Conservation (phyloP, 2,329 filamentous ascomycete species). For the Mollisia scopiformis region DNA sequence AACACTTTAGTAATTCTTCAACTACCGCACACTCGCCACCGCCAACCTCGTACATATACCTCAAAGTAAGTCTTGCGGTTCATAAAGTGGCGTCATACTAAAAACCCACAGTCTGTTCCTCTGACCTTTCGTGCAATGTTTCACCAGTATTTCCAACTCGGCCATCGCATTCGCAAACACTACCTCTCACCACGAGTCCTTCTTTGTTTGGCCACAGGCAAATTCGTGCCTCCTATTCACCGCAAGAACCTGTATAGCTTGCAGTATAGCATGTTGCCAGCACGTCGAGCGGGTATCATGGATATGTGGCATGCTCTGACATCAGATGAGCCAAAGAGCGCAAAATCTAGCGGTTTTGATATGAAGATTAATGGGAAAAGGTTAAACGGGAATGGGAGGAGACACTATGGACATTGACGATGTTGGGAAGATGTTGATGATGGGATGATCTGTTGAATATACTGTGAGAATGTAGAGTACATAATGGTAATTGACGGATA, state of each 20-base stretch:
- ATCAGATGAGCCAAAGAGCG: conserved; percentile 19
- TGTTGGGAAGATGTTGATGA: conserved; percentile 2
- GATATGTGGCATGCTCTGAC: conserved; percentile 73
- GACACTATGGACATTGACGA: conserved; percentile 20
- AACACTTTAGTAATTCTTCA: conserved; percentile 48
- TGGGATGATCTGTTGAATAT: conserved; percentile 24
- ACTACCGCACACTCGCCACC: conserved; percentile 26
- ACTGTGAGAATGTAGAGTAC: conserved; percentile 5
- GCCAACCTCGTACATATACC: conserved; percentile 79
- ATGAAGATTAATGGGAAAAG: conserved; percentile 25
- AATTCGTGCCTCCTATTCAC: conserved; percentile 93
- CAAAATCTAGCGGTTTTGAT: conserved; percentile 13
- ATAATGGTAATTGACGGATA: conserved; percentile 14
- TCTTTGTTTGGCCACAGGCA: conserved; percentile 83
- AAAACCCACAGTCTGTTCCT: conserved; percentile 71
- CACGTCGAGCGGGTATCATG: conserved; percentile 74
- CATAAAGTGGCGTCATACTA: conserved; percentile 12
- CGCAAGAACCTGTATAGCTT: conserved; percentile 92
- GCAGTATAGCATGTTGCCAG: conserved; percentile 97
- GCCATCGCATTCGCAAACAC: conserved; percentile 88
- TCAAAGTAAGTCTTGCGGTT: conserved; percentile 63
- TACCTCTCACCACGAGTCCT: conserved; percentile 90
- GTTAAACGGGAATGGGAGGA: conserved; percentile 24
- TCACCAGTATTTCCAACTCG: conserved; percentile 95
- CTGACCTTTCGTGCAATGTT: conserved; percentile 94